Conservation (phyloP, 495 filamentous ascomycete genomes). For the Aspergillus nanangensis region DNA sequence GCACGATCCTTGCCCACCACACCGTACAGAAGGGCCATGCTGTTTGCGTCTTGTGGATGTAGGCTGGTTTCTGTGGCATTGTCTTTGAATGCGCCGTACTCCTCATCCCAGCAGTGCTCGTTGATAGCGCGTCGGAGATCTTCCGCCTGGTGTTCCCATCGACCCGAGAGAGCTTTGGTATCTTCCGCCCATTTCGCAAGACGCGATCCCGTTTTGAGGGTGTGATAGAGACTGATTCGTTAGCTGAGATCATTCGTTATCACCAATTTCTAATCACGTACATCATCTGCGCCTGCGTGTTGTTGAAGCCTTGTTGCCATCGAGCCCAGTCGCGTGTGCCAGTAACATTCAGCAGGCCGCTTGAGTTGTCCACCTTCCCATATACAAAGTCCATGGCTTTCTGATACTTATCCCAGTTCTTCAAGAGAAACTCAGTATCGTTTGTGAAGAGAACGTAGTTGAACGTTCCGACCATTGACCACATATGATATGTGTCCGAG, state of each 20-base stretch:
- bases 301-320: conserved; percentile 47
- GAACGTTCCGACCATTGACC: conserved; percentile 59
- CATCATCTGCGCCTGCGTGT: conserved; percentile 55
- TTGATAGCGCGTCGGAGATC: conserved; percentile 40
- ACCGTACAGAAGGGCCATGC: conserved; percentile 37
- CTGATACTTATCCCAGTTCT: conserved; percentile 48
- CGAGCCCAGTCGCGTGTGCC: conserved; percentile 55
- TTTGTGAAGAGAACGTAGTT: conserved; percentile 58
- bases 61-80: conserved; percentile 44
- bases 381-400: conserved; percentile 52
- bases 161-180: conserved; percentile 34
- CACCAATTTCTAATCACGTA: conserved; percentile 8
- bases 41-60: conserved; percentile 51
- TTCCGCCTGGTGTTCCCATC: conserved; percentile 36
- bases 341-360: conserved; percentile 52
- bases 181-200: conserved; percentile 49
- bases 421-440: conserved; percentile 44
- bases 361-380: conserved; percentile 42
- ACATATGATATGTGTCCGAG: conserved; percentile 62
- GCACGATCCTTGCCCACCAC: conserved; percentile 31
- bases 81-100: conserved; percentile 52
- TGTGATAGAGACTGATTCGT: conserved; percentile 40
- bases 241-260: neutral
- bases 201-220: conserved; percentile 43
- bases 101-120: conserved; percentile 45